A percentile compares a stretch with the other conserved stretches of the same genome.
Conservation (phyloP, 495 filamentous ascomycete genomes). For the Trichoderma orchidacearum region DNA sequence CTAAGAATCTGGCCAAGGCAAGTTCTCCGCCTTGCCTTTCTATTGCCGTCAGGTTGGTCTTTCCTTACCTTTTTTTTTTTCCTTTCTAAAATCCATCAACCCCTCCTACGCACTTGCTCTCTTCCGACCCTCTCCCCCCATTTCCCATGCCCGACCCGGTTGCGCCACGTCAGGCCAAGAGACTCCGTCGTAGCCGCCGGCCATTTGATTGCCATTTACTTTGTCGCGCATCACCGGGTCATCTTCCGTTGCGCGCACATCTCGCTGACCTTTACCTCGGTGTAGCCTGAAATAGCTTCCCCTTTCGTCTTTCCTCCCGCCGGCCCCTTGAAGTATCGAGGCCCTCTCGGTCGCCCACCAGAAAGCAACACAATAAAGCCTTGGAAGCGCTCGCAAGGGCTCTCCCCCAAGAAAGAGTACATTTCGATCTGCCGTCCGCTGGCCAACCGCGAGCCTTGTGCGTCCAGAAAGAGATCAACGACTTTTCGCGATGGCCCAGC, state of each 20-base stretch:
- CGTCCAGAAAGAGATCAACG: neutral
- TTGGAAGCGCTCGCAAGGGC: neutral
- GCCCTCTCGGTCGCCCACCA: neutral
- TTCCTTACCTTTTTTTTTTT: neutral
- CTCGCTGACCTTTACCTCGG: neutral
- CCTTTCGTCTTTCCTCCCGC: neutral
- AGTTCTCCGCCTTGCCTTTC: neutral
- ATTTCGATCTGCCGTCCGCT: too few relatives aligned
- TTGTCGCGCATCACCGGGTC: neutral
- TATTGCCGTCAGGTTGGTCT: neutral
- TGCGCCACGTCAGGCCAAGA: neutral
- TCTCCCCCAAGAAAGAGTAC: neutral
- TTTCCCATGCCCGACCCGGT: neutral
- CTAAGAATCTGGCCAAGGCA: neutral
- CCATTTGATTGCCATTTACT: neutral
- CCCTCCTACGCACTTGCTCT: neutral
- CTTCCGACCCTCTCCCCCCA: neutral
- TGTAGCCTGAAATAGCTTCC: neutral
- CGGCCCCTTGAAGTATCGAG: slow-evolving; percentile 1
- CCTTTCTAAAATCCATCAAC: too few relatives aligned
- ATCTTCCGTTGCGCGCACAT: neutral
- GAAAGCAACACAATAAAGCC: neutral
- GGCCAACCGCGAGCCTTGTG: neutral
- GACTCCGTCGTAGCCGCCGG: neutral
- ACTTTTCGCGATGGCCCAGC: slow-evolving; percentile 35